Evolutionary conservation across 2,329 filamentous ascomycete species (phyloP).

Genomic region (Paraphoma chrysanthemicola): DNA sequence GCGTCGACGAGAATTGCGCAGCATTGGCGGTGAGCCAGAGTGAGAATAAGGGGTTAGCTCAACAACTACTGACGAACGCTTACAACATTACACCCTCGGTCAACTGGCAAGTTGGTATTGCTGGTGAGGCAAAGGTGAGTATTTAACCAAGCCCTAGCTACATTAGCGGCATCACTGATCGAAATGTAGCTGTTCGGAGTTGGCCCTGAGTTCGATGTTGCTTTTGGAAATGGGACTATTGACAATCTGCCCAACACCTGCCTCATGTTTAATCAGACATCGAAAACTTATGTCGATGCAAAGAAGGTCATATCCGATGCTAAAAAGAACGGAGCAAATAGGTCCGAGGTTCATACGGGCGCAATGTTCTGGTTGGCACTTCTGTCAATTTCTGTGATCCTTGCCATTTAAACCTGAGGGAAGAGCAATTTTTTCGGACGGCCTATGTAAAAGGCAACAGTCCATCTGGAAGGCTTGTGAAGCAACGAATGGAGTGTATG

Average conservation of each 20-base stretch:
- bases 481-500: no score
- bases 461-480: no score
- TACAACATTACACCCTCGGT: conserved; percentile 1
- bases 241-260: not conserved
- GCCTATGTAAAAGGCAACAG: no score
- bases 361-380: no score
- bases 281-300: not conserved
- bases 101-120: conserved; percentile 4
- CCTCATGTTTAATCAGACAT: not conserved
- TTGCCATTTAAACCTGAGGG: no score
- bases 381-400: no score
- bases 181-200: not conserved
- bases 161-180: not conserved
- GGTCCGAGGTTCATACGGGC: no score
- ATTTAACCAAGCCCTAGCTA: not conserved
- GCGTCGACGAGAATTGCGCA: conserved; percentile 3
- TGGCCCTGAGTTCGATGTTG: not conserved
- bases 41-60: conserved; percentile 1
- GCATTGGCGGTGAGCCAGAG: conserved; percentile 1
- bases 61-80: conserved; percentile 2
- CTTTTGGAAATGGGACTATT: not conserved
- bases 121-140: not conserved
- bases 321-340: conserved; percentile 3
- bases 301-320: conserved; percentile 1
- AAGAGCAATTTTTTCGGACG: no score